phyloP scores from a whole-genome alignment of 306 rosid species.

The Casuarina glauca region DNA sequence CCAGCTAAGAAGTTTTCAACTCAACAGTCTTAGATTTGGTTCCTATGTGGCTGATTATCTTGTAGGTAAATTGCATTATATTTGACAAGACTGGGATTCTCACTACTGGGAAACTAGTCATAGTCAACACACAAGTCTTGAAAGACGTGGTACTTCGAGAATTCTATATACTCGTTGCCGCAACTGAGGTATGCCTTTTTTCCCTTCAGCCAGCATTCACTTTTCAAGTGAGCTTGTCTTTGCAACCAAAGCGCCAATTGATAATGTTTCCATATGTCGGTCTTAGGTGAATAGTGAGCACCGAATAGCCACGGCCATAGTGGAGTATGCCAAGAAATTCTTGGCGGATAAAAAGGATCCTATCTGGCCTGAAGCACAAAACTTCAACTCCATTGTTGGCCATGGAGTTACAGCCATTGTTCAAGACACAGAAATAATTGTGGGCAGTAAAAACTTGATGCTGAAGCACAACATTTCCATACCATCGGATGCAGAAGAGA shows the following conservation, averaged over 20 bases:
- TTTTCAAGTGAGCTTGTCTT: not conserved
- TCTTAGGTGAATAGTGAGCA: slow-evolving; percentile 85
- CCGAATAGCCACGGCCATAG: slow-evolving; percentile 79
- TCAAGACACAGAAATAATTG: slow-evolving; percentile 49
- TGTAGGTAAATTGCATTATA: slow-evolving; percentile 77
- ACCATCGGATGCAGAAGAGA: slow-evolving; percentile 52
- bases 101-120: slow-evolving; percentile 73
- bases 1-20: too few species aligned
- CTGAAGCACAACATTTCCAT: slow-evolving; percentile 41
- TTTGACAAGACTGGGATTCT: slow-evolving; percentile 93
- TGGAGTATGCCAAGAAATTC: slow-evolving; percentile 58
- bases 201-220: not conserved
- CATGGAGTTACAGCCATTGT: slow-evolving; percentile 73
- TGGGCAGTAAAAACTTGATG: slow-evolving; percentile 81
- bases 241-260: not conserved
- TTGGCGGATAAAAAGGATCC: slow-evolving; percentile 49
- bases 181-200: slow-evolving; percentile 57
- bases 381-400: slow-evolving; percentile 68
- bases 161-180: slow-evolving; percentile 65
- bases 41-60: not conserved
- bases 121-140: slow-evolving; percentile 51
- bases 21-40: not conserved
- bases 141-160: slow-evolving; percentile 33
- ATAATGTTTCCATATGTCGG: slow-evolving; percentile 3
- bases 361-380: slow-evolving; percentile 60